Evolutionary conservation across 495 filamentous ascomycete genomes (phyloP), one percentile per base, ranked within the genome.

Genomic region (Tuber microsphaerosporum): DNA sequence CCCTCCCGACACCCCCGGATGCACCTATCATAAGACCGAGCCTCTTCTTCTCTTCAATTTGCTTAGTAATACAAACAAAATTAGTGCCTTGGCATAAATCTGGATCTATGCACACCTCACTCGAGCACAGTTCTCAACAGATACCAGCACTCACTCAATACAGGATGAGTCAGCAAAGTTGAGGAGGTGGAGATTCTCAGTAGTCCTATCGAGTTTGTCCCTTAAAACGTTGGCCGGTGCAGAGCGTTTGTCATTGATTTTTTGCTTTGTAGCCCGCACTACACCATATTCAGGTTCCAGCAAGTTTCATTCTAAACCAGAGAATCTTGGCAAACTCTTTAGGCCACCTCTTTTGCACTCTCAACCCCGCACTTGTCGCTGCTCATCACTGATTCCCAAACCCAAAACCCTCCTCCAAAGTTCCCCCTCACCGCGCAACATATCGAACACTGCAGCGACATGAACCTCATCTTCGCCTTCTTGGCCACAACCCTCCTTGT

Each of bases 391-490:
- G 5, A 31, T 34, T 17, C 3, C 26, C 56, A 34, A 16, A 65
- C 56, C 26, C 56, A 31, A 34, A 34, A 65, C 26, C 22, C 6
- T n/a, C 46, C 46, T 51, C 46, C 48, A 56, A 56, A 56, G 20
- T 22, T n/a, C 31, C 44, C 14, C 73, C 45, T 34, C 31, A 9
- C 73, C 17, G 10, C 16, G 31, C 37, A 5, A 22, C 51, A 82
- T 37, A 20, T 2, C 73, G n/a, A 42, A 37, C n/a, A n/a, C 73
- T 12, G 14, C 31, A 65, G 16, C 51, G n/a, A 0, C 72, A 94
- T 94, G 91, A 92, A 91, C 81, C 87, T 91, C 74, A 85, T 89
- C 73, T 88, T 93, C 82, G 91, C 92, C 69, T 84, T 90, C 26
- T 88, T 92, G 17, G 89, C 89, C 19, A 93, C 94, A 19, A 84